Evolutionary conservation across 2,329 filamentous ascomycete genomes (phyloP), one percentile per base, ranked within the genome.

Genomic region (Neopestalotiopsis sp.): DNA sequence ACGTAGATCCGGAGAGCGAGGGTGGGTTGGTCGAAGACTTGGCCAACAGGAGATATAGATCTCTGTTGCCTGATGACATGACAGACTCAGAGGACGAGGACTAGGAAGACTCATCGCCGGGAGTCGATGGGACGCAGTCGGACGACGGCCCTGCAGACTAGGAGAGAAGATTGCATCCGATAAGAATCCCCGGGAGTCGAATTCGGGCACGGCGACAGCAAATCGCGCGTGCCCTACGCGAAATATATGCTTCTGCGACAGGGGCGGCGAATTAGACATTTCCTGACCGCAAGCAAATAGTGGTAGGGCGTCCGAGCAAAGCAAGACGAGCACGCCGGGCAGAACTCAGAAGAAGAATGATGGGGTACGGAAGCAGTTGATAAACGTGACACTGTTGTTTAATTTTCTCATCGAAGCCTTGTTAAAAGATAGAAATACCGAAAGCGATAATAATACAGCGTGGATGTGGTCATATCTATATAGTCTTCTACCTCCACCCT

Each of bases 11-110:
- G 0, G 94, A 97, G 76, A 91, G 90, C 66, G 94, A 97, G 75
- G 94, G 95, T 2, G 94, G 95, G 0, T 84, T 98, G 28, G 94
- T 97, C 77, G 94, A 97, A 76, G 95, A 98, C 77, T 83, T 99
- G 70, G 92, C 93, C 1, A 92, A 89, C 69, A 86, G 94, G 70
- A 85, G 93, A 72, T 97, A 95, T 79, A 88, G 94, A 69, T 92
- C 93, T 1, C 84, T 97, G 30, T 80, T 95, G 69, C 90, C 92
- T 2, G 92, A 96, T 72, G 92, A 95, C 61, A 81, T 84, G 56
- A 92, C 91, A 71, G 93, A 95, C 72, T 67, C 66, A 14, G 65
- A 67, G 5, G 66, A 67, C 5, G 66, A 67, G 28, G 59, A 67
- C 32, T 67, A 67, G 66, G 17, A 17, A 13, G 32, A 17, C 52